phyloP scores from a whole-genome alignment of 176 grass and related monocot genomes.

The Raddia guianensis region DNA sequence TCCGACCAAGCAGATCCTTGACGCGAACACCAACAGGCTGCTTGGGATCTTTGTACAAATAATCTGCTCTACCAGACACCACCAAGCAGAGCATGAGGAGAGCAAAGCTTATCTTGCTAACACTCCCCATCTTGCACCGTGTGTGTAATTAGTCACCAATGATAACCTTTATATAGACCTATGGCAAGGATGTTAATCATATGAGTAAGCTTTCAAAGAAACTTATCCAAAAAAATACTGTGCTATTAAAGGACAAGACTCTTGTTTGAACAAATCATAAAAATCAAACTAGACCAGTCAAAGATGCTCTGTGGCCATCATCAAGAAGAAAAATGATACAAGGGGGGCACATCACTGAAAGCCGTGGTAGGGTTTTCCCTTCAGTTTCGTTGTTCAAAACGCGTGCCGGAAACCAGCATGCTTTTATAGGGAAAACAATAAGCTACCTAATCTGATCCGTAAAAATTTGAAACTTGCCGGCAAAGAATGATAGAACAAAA shows the following conservation, averaged over 20 bases:
- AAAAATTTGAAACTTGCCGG: not conserved
- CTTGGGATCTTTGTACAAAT: constrained; percentile 75
- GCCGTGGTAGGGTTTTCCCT: not conserved
- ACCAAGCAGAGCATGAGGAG: constrained; percentile 43
- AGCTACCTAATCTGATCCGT: constrained; percentile 9
- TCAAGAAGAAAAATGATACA: not conserved
- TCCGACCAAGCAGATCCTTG: constrained; percentile 62
- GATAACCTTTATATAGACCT: constrained; percentile 40
- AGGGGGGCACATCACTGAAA: constrained; percentile 10
- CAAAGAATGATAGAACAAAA: not conserved
- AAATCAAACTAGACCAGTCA: constrained; percentile 8
- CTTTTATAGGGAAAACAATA: constrained; percentile 19
- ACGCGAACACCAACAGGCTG: constrained; percentile 56
- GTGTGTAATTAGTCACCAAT: constrained; percentile 26
- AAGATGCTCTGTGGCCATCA: constrained; percentile 25
- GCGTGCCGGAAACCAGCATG: constrained; percentile 10
- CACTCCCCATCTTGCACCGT: constrained; percentile 47
- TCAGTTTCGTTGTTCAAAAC: not conserved
- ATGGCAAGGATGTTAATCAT: constrained; percentile 7
- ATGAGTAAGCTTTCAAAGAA: constrained; percentile 15
- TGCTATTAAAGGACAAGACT: not conserved
- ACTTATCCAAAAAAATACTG: constrained; percentile 20
- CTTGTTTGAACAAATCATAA: constrained; percentile 12
- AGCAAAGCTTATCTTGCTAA: constrained; percentile 42
- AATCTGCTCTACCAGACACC: constrained; percentile 28